Base-by-base conservation (phyloP, 1,284 basidiomycete species). In the Violaceomyces palustris region DNA sequence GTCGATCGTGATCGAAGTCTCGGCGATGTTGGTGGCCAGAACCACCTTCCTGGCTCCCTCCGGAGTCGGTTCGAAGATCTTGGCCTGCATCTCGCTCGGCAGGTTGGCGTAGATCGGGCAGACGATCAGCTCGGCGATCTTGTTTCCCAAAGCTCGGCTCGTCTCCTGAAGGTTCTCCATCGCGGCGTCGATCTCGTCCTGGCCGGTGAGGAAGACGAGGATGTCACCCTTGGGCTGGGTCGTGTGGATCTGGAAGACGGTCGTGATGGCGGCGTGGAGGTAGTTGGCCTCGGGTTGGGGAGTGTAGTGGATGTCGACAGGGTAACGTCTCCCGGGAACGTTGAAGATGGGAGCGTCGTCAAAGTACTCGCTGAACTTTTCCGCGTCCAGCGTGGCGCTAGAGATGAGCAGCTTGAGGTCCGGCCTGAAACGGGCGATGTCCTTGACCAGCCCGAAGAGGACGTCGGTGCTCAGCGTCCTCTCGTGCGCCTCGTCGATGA, bases 221-320 rank as follows among this genome's bases (percentile, higher is more conserved):
- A 99, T 93, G 69, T 98, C 94, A n/a, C 94, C 94, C 67, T 87
- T 88, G 0, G 92, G 91, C 65, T 98, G 93, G 0, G 93, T 96
- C 1, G 92, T 97, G 74, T 99, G 94, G 34, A 98, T 98, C 74
- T 98, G 94, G 76, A 99, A 94, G 22, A 98, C 84, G 6, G 94
- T 98, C 4, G 93, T 98, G 69, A 99, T 93, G 23, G 93, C 90
- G 6, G 94, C 94, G 71, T 98, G 92, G 23, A 98, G 82, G 72
- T 98, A 99, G 75, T 98, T 71, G 17, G 70, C 69, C 45, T 73
- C 70, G 2, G 70, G 70, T 43, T 73, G 69, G 4, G 67, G 66
- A 3, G 97, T 24, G 90, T 99, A 77, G 74, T 94, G 91, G 53
- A 98, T 93, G 72, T 98, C 94, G 50, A 99, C 94, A 10, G 94